Base-by-base conservation (phyloP, 2,329 filamentous ascomycete genomes). In the Macrophomina phaseolina region DNA sequence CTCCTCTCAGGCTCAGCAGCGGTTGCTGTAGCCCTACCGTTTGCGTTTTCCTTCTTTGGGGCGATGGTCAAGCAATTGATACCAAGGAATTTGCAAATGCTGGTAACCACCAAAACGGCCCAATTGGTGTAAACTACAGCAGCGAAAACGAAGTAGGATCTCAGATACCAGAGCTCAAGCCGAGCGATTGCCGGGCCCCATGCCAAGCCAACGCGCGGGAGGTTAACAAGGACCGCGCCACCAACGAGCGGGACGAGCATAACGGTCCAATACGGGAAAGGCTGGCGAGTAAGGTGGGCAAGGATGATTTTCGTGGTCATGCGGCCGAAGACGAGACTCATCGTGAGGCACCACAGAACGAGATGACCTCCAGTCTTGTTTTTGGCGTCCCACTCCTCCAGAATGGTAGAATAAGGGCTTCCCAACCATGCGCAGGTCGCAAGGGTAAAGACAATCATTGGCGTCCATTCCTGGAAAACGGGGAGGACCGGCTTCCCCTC, bases 261-360 rank as follows among this genome's bases (percentile, higher is more conserved):
- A 58, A 95, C 86, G 11, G 95, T 98, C 93, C 94, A 98, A 85
- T 92, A 96, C 1, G 95, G 95, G 81, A 98, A 99, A 3, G 94
- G 92, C 78, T 98, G 95, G 69, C 89, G 89, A 1, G 95, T 95
- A 62, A 99, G 84, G 79, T 99, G 95, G 2, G 95, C 94, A 18
- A 99, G 89, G 76, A 99, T 99, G 80, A 98, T 98, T 84, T 98
- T 99, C 46, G 95, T 99, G 0, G 95, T 98, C 90, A 99, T 93
- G 71, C 95, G 91, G 42, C 95, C 95, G 78, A 99, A 98, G 67
- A 97, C 95, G 73, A 98, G 94, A n/a, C 92, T 91, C 85, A 98
- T 91, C 68, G 92, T 97, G 68, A 97, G 81, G 82, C 94, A 97
- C 79, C 97, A 97, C 55, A 98, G 87, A 11, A 96, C 89, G 1